Conservation (phyloP, 306 rosid genomes). For the Vicia faba region DNA sequence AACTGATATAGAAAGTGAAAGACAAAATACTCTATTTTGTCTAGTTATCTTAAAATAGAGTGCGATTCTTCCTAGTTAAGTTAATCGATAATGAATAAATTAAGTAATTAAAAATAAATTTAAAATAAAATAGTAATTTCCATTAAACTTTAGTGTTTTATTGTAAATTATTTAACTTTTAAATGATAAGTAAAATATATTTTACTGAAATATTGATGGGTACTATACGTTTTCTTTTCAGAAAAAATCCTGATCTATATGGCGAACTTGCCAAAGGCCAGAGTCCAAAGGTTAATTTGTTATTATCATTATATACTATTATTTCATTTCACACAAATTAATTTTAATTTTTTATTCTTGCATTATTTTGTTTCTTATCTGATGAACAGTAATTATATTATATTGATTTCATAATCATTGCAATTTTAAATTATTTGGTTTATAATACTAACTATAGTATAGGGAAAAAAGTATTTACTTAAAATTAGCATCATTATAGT, state of each 20-base stretch:
- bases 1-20: neutral
- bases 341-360: neutral
- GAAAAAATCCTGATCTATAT: conserved; percentile 70
- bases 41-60: no score
- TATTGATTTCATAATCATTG: neutral
- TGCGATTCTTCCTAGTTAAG: no score
- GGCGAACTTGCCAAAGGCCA: conserved; percentile 77
- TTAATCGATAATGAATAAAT: no score
- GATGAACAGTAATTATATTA: neutral
- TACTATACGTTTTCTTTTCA: conserved; percentile 39
- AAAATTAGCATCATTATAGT: neutral
- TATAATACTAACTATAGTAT: neutral
- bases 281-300: conserved; percentile 75
- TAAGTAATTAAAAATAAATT: no score
- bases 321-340: neutral
- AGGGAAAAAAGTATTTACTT: neutral
- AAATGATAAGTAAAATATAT: conserved; percentile 1
- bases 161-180: no score
- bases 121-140: no score
- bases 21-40: no score
- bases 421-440: neutral
- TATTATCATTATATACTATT: neutral
- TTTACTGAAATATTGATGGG: conserved; percentile 7
- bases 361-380: neutral
- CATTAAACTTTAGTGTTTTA: no score